Evolutionary conservation across 495 filamentous ascomycete genomes (phyloP).

Genomic region (Hypomontagnella monticulosa): DNA sequence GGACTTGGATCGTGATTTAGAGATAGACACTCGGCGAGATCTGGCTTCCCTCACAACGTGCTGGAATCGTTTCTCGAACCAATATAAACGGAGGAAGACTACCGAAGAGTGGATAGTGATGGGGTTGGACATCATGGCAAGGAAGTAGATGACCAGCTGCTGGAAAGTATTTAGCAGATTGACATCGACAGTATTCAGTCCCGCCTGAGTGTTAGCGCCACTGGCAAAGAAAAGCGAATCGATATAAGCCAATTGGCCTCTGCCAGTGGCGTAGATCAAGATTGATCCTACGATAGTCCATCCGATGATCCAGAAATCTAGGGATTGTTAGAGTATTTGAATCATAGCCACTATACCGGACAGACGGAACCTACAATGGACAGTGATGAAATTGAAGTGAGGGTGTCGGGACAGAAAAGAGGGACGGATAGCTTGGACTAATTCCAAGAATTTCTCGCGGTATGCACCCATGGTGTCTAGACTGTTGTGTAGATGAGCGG

Average conservation of each 20-base stretch:
- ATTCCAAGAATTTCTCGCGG: constrained; percentile 45
- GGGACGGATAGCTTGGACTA: constrained; percentile 59
- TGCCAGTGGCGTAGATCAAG: constrained; percentile 69
- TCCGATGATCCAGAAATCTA: constrained; percentile 81
- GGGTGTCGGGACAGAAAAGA: constrained; percentile 62
- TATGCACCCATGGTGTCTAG: constrained; percentile 32
- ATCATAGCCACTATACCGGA: background rate
- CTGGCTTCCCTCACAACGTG: constrained; percentile 67
- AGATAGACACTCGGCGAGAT: constrained; percentile 53
- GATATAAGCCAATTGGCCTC: constrained; percentile 73
- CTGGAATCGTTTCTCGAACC: constrained; percentile 96
- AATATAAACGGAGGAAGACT: constrained; percentile 91
- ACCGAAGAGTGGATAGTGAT: constrained; percentile 90
- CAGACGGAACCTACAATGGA: constrained; percentile 71
- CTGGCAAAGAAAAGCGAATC: constrained; percentile 88
- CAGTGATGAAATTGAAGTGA: constrained; percentile 83
- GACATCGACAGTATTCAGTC: constrained; percentile 86
- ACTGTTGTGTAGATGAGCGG: constrained; percentile 5
- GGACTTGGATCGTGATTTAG: constrained; percentile 64
- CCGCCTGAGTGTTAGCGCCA: constrained; percentile 88
- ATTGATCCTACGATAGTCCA: constrained; percentile 76
- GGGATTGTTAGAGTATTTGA: too few relatives aligned
- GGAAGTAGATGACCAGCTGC: constrained; percentile 75
- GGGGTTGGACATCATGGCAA: constrained; percentile 81
- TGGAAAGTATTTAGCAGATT: constrained; percentile 81